A percentile compares a stretch with the other conserved stretches of the same genome.
Conservation (phyloP, 495 filamentous ascomycete genomes). For the Ascodesmis nigricans region DNA sequence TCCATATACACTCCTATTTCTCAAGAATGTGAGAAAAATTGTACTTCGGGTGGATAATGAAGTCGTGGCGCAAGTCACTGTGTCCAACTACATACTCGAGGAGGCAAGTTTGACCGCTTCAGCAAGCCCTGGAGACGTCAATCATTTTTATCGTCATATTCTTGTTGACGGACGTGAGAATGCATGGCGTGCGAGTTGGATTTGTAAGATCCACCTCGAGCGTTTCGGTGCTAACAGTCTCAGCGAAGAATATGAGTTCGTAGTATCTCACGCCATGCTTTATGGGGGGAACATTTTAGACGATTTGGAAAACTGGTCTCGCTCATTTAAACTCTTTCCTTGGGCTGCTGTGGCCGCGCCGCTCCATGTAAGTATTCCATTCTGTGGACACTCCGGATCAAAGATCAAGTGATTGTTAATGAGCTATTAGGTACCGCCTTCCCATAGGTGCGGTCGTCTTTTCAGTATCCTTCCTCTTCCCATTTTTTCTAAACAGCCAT, state of each 20-base stretch:
- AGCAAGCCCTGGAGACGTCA: conserved; percentile 2
- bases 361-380: conserved; percentile 13
- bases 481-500: conserved; percentile 23
- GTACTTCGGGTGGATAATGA: conserved; percentile 13
- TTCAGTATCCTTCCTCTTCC: conserved; percentile 26
- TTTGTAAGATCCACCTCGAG: background rate
- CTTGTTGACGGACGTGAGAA: conserved; percentile 10
- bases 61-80: conserved; percentile 15
- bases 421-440: conserved; percentile 1
- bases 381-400: no score
- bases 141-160: conserved; percentile 8
- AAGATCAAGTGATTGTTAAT: no score
- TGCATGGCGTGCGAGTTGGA: conserved; percentile 1
- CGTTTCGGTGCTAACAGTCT: background rate
- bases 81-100: no score
- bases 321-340: conserved; percentile 22
- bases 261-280: conserved; percentile 21
- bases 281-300: conserved; percentile 7
- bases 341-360: conserved; percentile 26
- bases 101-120: no score
- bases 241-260: conserved; percentile 4
- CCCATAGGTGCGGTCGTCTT: conserved; percentile 14
- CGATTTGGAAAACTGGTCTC: conserved; percentile 22
- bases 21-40: conserved; percentile 23
- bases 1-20: conserved; percentile 22